Percentiles rank a stretch among this genome's conserved stretches.
phyloP scores from a whole-genome alignment of 371 early-diverging fungal species.

The Smittium mucronatum region DNA sequence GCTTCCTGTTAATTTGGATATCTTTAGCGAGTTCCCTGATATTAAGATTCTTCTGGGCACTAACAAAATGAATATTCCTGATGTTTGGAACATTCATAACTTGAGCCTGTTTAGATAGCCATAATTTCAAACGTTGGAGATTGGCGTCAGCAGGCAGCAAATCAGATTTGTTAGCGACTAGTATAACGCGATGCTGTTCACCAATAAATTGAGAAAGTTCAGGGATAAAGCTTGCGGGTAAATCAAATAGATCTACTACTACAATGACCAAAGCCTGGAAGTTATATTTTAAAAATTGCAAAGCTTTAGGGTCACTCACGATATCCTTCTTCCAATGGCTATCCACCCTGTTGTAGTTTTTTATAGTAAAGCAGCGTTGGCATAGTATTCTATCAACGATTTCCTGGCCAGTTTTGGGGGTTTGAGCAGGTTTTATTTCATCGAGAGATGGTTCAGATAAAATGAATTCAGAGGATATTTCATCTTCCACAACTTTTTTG shows the following conservation, averaged over 20 bases:
- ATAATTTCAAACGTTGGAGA: constrained; percentile 40
- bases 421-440: constrained; percentile 14
- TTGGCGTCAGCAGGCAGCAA: constrained; percentile 44
- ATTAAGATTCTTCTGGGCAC: constrained; percentile 49
- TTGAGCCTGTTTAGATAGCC: constrained; percentile 38
- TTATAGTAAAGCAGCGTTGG: constrained; percentile 44
- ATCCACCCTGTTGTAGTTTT: constrained; percentile 34
- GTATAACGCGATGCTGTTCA: constrained; percentile 35
- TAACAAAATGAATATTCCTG: constrained; percentile 37
- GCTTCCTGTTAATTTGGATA: constrained; percentile 32
- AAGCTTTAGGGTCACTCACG: constrained; percentile 40
- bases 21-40: constrained; percentile 37
- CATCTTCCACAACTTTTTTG: constrained; percentile 1
- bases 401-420: constrained; percentile 18
- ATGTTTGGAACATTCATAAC: constrained; percentile 28
- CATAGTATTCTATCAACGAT: constrained; percentile 37
- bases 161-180: constrained; percentile 56
- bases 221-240: constrained; percentile 43
- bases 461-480: constrained; percentile 3
- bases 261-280: constrained; percentile 38
- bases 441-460: constrained; percentile 12
- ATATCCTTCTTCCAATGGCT: constrained; percentile 32
- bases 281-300: constrained; percentile 43
- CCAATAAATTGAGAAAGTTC: constrained; percentile 34
- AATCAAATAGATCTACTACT: constrained; percentile 49